Evolutionary conservation across 106 monocot species (phyloP), one percentile per base, ranked within the genome.

Genomic region (Platanthera zijinensis): DNA sequence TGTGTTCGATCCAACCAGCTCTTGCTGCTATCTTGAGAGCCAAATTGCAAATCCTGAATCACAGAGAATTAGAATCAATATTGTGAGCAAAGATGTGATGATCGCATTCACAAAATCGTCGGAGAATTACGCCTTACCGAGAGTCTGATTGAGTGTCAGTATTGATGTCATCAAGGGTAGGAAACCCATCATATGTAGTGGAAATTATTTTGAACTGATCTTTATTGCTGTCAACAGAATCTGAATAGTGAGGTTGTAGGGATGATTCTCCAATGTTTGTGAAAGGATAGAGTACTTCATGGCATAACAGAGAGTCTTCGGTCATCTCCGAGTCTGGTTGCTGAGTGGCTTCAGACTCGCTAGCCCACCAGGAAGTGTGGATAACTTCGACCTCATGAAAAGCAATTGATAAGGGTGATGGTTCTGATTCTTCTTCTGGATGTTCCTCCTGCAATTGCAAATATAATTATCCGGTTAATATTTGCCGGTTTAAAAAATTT

Each of bases 241-340:
- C 70, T 48, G 5, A 22, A 12, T 19, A 9, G 11, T 75, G 48
- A 28, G 9, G 11, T 50, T 76, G 82, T 22, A 77, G 57, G 17
- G 79, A 82, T 76, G 82, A 46, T 32, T 79, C 85, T 51, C 69
- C 81, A 51, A 51, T 72, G 75, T 63, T 52, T 79, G 78, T 76
- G 21, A 89, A 88, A 73, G 76, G 81, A 73, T 88, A 86, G 1
- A 91, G 84, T 10, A 87, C 93, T 84, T 97, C 96, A 82, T 89
- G 79, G 74, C 96, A 97, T 2, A 84, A 52, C 75, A 97, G 77
- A 14, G 86, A 82, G 21, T 87, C 78, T 47, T 88, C 82, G 21
- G 25, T 25, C 19, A 1, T 45, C 13, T 69, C 72, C 45, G 72
- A 49, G 46, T 84, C 81, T 54, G 72, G 76, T 52, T 89, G 83